These are phyloP conservation scores for Casuarina glauca DNA, from an alignment of 306 rosid genomes.

Conservation along the genomic window DNA sequence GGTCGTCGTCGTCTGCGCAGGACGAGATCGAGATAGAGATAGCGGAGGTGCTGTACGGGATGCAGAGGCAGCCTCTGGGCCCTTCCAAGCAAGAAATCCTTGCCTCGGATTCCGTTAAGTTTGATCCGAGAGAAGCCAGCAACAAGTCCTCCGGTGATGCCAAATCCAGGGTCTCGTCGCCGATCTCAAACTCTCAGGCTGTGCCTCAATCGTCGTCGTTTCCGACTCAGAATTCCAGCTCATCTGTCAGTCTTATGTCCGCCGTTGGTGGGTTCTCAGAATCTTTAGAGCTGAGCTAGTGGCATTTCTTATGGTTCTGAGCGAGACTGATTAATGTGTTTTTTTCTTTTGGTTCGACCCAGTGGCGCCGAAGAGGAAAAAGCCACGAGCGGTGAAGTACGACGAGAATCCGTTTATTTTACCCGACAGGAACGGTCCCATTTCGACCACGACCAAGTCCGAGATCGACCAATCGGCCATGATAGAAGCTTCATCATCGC, in stretches of 20 bases:
- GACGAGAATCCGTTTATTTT: slow-evolving; percentile 56
- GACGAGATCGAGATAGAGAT: slow-evolving; percentile 98
- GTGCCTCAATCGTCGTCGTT: slow-evolving; percentile 30
- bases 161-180: slow-evolving; percentile 75
- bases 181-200: slow-evolving; percentile 59
- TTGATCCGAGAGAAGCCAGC: slow-evolving; percentile 48
- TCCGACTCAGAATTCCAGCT: slow-evolving; percentile 61
- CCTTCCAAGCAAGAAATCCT: slow-evolving; percentile 63
- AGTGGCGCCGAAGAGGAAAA: slow-evolving; percentile 90
- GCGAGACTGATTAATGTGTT: slow-evolving; percentile 3
- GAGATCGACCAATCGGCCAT: slow-evolving; percentile 55
- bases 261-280: slow-evolving; percentile 65
- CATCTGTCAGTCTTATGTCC: slow-evolving; percentile 46
- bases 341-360: neutral
- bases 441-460: slow-evolving; percentile 41
- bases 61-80: slow-evolving; percentile 93
- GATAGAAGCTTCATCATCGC: slow-evolving; percentile 43
- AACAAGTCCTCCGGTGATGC: slow-evolving; percentile 55
- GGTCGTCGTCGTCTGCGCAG: slow-evolving; percentile 59
- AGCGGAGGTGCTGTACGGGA: slow-evolving; percentile 89
- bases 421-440: slow-evolving; percentile 49
- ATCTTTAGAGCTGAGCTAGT: slow-evolving; percentile 8
- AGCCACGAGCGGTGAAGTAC: slow-evolving; percentile 70
- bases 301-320: slow-evolving; percentile 1
- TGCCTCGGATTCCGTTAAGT: slow-evolving; percentile 52